Base-by-base conservation (phyloP, 2,329 filamentous ascomycete genomes). In the Beauveria brongniartii region DNA sequence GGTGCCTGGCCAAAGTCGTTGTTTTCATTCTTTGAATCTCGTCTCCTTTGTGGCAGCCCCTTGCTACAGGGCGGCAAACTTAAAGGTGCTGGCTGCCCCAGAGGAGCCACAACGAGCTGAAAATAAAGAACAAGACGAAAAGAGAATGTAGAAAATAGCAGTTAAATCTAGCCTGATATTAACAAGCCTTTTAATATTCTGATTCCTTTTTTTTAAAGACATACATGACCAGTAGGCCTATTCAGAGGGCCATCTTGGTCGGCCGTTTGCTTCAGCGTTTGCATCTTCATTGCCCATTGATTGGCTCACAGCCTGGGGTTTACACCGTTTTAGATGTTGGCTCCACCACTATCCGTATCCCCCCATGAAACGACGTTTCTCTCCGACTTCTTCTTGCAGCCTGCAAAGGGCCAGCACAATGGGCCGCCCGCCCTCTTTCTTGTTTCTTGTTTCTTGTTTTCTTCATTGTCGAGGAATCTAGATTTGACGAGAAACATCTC, bases 31-130 rank as follows among this genome's bases (percentile, higher is more conserved):
- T 30, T 44, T 46, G 5, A 14, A 55, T 55, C n/a, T 46, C 53
- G 40, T 55, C 53, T 44, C 37, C 53, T 41, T 16, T 34, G 20
- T 22, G 50, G n/a, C 10, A 40, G 22, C 54, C 54, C 54, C 41
- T 56, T 46, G 54, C 54, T 20, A 56, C 54, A 56, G 54, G 43
- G 54, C 54, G 54, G 54, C 54, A 56, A 56, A 44, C 28, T 47
- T 20, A 18, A 56, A 53, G 22, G 46, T 14, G 41, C 18, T 20
- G 18, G 48, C 48, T 16, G 34, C 34, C 34, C 12, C 12, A 16
- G 34, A 37, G 1, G 12, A 37, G 34, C 34, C 34, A 37, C 34
- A 5, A 43, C 41, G 41, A 43, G n/a, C 41, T 20, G 41, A 20
- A 20, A 43, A 20, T n/a, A 20, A 10, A 10, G 30, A n/a, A 18